These are phyloP conservation scores for Capillidium rhysosporum DNA, from an alignment of 371 early-diverging fungal genomes.

Conservation along the genomic window DNA sequence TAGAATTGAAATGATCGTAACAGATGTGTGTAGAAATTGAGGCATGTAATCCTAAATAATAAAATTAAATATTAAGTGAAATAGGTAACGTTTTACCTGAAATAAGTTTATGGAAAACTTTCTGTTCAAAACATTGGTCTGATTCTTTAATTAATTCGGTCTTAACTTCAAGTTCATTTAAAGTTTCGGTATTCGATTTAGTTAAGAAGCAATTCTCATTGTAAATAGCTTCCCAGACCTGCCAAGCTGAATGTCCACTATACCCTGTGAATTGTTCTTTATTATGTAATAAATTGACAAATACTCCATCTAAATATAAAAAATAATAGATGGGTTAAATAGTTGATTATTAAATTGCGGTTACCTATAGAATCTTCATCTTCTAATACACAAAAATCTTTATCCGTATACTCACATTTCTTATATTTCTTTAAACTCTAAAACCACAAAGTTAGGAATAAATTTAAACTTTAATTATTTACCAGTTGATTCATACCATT, in stretches of 20 bases:
- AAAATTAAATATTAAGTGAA: not conserved
- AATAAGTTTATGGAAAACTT: constrained; percentile 77
- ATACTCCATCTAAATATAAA: constrained; percentile 49
- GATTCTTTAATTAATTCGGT: constrained; percentile 14
- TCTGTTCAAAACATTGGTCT: constrained; percentile 56
- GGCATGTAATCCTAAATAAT: constrained; percentile 53
- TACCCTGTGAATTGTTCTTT: constrained; percentile 96
- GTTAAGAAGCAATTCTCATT: constrained; percentile 87
- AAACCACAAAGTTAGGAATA: not conserved
- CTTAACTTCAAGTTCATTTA: not conserved
- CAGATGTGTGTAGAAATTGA: constrained; percentile 97
- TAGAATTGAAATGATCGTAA: constrained; percentile 66
- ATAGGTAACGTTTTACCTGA: constrained; percentile 35
- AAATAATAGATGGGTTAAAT: not conserved
- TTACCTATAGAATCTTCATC: constrained; percentile 44
- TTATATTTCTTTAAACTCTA: constrained; percentile 9
- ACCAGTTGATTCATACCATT: not conserved
- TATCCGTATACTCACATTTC: constrained; percentile 39
- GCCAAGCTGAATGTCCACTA: constrained; percentile 63
- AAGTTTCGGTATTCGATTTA: constrained; percentile 4
- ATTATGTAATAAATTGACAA: constrained; percentile 73
- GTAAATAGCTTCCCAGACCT: constrained; percentile 89
- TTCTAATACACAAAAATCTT: constrained; percentile 76
- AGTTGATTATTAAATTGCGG: not conserved
- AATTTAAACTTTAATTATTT: not conserved